These are phyloP conservation scores for Sphenostylis stenocarpa DNA, from an alignment of 306 rosid genomes.

Conservation along the genomic window DNA sequence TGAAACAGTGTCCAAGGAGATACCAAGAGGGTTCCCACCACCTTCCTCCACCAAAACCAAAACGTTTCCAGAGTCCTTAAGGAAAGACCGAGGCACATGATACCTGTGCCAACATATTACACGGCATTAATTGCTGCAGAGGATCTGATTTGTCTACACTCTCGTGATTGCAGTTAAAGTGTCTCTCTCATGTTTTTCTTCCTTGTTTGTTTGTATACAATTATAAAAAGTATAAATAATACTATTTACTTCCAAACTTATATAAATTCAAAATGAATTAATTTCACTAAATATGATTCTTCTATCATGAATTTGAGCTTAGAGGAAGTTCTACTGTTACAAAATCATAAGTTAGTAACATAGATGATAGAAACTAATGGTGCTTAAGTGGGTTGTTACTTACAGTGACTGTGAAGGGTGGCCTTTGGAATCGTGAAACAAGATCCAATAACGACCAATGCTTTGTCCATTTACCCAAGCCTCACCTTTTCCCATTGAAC, in stretches of 20 bases:
- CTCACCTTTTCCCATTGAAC: conserved; percentile 78
- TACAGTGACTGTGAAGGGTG: conserved; percentile 63
- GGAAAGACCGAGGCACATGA: conserved; percentile 63
- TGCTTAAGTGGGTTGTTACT: conserved; percentile 18
- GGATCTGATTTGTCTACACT: neutral
- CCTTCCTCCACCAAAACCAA: conserved; percentile 65
- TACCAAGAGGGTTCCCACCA: conserved; percentile 67
- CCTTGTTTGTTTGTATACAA: neutral
- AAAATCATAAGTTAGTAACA: neutral
- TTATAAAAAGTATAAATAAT: neutral
- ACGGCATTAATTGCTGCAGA: neutral
- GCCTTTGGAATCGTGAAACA: conserved; percentile 52
- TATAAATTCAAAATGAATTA: no score
- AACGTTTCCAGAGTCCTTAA: conserved; percentile 44
- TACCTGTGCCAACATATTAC: conserved; percentile 42
- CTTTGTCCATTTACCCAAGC: conserved; percentile 68
- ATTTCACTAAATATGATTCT: no score
- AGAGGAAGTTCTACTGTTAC: no score
- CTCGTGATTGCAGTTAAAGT: neutral
- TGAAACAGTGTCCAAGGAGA: conserved; percentile 49
- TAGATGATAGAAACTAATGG: neutral
- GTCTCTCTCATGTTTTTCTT: neutral
- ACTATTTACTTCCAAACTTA: no score
- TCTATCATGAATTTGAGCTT: no score
- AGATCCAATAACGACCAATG: conserved; percentile 80